Base-by-base conservation (phyloP, 768 basidiomycete genomes). In the Porpolomopsis calyptriformis region DNA sequence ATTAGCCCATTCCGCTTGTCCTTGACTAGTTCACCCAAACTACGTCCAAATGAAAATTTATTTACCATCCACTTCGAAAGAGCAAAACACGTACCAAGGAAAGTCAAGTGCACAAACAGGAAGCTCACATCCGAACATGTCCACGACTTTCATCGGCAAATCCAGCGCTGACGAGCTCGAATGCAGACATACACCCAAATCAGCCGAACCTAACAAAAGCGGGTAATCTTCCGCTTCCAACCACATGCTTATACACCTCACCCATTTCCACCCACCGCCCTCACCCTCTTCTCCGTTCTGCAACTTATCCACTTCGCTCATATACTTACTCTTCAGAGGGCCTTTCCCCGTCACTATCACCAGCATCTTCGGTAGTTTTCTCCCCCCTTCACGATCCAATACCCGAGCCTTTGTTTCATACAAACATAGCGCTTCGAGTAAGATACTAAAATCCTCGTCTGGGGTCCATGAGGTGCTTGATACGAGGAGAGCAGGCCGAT, bases 111-210 rank as follows among this genome's bases (percentile, higher is more conserved):
- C 93, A 50, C 93, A 85, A 6, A 97, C 96, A 0, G 94, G 94
- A 46, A 98, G 69, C 4, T 84, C 84, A 54, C 93, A 97, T 3
- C 96, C 96, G 66, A 98, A 97, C 94, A 98, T 97, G 61, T 99
- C 96, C 5, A 99, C 91, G 4, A 99, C 80, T 63, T 99, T 99
- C 96, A 99, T 99, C 2, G 96, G 96, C 45, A 99, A 68, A 63
- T 99, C 96, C 47, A 92, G 65, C 1, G 77, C 85, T 2, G 89
- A 93, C 0, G 89, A 90, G 60, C 89, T 93, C 4, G 80, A 77
- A 65, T 99, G 96, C 41, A 99, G 65, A 50, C 80, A 91, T 47
- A 98, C 75, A 2, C 96, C 96, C 33, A 99, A 55, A 62, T 99
- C 92, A 8, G 92, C 89, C 3, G 88, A 84, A 25, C 91, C 94